Conservation (phyloP, 148 eudicot genomes). For the Fagopyrum tataricum region DNA sequence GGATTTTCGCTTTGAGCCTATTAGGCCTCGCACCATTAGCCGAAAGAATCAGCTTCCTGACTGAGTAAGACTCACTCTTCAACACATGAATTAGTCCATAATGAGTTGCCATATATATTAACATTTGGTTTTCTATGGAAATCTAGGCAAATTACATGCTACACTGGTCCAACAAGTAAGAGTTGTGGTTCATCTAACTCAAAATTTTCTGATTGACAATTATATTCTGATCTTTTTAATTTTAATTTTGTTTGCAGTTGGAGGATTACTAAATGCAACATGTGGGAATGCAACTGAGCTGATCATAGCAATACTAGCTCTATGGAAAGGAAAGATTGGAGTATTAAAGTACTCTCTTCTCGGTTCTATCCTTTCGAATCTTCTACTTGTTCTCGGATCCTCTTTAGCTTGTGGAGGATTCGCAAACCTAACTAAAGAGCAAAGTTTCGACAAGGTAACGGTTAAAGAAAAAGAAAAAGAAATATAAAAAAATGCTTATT, state of each 20-base stretch:
- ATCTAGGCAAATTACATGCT: conserved; percentile 64
- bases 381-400: conserved; percentile 68
- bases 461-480: not conserved
- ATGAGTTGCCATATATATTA: not conserved
- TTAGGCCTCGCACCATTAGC: conserved; percentile 74
- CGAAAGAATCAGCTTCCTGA: conserved; percentile 68
- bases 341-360: conserved; percentile 77
- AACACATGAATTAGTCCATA: not conserved
- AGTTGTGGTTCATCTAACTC: not conserved
- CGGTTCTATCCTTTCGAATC: conserved; percentile 74
- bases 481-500: not conserved
- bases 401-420: conserved; percentile 74
- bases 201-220: not conserved
- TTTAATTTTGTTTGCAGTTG: conserved; percentile 38
- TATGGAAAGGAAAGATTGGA: conserved; percentile 44
- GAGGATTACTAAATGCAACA: conserved; percentile 81
- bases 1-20: conserved; percentile 68
- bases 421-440: conserved; percentile 57
- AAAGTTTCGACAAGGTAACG: conserved; percentile 54
- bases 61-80: conserved; percentile 46
- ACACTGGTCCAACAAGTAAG: conserved; percentile 79
- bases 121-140: not conserved
- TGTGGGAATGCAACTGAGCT: conserved; percentile 85
- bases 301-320: conserved; percentile 75
- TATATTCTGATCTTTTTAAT: not conserved